phyloP scores from a whole-genome alignment of 2,329 filamentous ascomycete species.

The Cordyceps tenuipes region DNA sequence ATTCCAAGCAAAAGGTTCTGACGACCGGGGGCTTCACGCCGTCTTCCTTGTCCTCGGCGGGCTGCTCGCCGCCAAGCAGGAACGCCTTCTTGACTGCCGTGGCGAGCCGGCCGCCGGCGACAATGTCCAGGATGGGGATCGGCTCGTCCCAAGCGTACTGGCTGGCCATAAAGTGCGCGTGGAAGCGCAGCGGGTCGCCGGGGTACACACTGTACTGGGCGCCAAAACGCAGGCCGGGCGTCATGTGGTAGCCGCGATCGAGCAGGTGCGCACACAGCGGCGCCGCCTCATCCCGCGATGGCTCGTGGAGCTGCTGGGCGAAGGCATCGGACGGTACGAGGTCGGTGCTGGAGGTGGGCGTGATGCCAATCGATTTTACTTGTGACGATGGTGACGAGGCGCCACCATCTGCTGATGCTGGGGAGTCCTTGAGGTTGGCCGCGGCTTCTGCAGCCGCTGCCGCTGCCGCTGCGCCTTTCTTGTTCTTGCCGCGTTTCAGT shows the following conservation, averaged over 20 bases:
- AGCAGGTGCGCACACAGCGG: slow-evolving; percentile 77
- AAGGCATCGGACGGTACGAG: slow-evolving; percentile 19
- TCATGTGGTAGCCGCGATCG: slow-evolving; percentile 71
- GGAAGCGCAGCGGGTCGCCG: slow-evolving; percentile 87
- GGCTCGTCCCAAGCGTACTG: slow-evolving; percentile 81
- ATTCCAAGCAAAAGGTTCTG: slow-evolving; percentile 79
- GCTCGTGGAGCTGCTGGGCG: slow-evolving; percentile 7
- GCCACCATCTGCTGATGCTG: background rate
- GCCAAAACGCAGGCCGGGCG: slow-evolving; percentile 87
- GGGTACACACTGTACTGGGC: slow-evolving; percentile 93
- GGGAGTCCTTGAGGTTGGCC: background rate
- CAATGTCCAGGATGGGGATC: slow-evolving; percentile 74
- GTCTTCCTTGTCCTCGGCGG: slow-evolving; percentile 17
- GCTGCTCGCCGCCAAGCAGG: slow-evolving; percentile 64
- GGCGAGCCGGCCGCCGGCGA: slow-evolving; percentile 77
- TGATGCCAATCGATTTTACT: slow-evolving; percentile 21
- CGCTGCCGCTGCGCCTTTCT: slow-evolving; percentile 11
- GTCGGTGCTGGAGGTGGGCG: slow-evolving; percentile 27
- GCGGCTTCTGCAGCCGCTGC: background rate
- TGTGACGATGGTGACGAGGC: background rate
- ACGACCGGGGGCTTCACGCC: slow-evolving; percentile 41
- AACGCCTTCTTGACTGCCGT: slow-evolving; percentile 97
- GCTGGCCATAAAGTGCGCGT: slow-evolving; percentile 88
- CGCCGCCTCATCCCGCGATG: slow-evolving; percentile 17
- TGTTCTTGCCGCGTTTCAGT: slow-evolving; percentile 16